Base-by-base conservation (phyloP, 1,284 basidiomycete genomes). In the Naganishia sp. region DNA sequence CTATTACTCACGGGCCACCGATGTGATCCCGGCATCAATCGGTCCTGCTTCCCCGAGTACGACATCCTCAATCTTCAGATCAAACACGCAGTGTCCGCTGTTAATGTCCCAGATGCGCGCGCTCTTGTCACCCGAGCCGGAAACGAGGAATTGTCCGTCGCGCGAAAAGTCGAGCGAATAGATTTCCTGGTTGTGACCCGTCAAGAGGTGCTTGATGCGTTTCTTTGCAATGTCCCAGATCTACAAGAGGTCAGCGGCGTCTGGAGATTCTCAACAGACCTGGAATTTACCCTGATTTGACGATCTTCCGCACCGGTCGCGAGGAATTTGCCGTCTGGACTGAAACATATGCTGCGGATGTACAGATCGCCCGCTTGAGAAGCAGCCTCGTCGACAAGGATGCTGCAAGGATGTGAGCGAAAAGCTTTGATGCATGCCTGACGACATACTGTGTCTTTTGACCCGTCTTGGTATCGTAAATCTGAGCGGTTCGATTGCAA, bases 151-250 rank as follows among this genome's bases (percentile, higher is more conserved):
- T 15, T 86, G 83, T 7, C 92, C 91, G 73, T 94, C 90, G 28
- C 84, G 80, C 10, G 89, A 89, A 76, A 92, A 94, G 75, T 92
- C 90, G 67, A 95, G 85, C 6, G 90, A 90, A 79, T 94, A 95
- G 71, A 95, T 92, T 78, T 93, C 92, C 74, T 91, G 89, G 75
- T 88, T 86, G 79, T 95, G 93, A 1, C 92, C 93, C 57, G 88
- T 85, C 70, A 94, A 89, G 23, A 90, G 82, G 67, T 85, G 86
- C 67, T 85, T 83, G 71, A 92, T 88, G 53, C 85, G 84, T 73
- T 86, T 86, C 74, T 86, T 86, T 32, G 83, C 82, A 70, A 94
- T 89, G 74, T 94, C 90, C 92, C 92, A 95, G 72, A 90, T 90
- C 90, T 89, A 73, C 18, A 49, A 72, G 21, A 11, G 17, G 53